Evolutionary conservation across 2,329 filamentous ascomycete genomes (phyloP).

Genomic region (Penicillium vulpinum): DNA sequence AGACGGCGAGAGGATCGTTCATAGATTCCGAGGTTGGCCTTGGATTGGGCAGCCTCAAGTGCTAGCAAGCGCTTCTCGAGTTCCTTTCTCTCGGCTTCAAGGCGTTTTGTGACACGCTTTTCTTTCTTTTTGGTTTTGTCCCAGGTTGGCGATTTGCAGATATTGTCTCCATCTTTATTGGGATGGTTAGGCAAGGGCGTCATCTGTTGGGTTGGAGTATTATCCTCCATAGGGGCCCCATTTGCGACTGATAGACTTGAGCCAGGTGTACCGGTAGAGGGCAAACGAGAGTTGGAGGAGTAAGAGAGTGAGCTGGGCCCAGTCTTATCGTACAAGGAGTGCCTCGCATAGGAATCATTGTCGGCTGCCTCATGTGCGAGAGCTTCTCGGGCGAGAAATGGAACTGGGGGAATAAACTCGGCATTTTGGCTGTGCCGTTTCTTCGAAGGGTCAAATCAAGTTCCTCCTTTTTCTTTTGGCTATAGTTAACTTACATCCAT

Average conservation of each 20-base stretch:
- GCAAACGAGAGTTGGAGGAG: constrained; percentile 18
- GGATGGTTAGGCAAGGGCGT: constrained; percentile 5
- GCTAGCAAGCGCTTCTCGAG: constrained; percentile 28
- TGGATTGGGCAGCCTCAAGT: constrained; percentile 22
- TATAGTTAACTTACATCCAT: constrained; percentile 15
- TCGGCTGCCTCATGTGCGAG: constrained; percentile 1
- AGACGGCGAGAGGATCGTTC: constrained; percentile 33
- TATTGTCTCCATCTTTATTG: constrained; percentile 10
- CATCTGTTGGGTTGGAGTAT: constrained; percentile 3
- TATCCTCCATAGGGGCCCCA: constrained; percentile 4
- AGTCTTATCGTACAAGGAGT: constrained; percentile 13
- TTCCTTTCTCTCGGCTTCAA: constrained; percentile 37
- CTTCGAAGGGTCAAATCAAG: constrained; percentile 8
- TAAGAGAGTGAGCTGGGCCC: constrained; percentile 16
- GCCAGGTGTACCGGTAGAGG: constrained; percentile 16
- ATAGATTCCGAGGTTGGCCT: constrained; percentile 16
- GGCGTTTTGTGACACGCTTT: constrained; percentile 31
- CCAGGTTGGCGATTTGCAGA: constrained; percentile 22
- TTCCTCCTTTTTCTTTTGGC: not conserved
- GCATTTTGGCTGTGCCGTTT: constrained; percentile 7
- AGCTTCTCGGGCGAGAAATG: not conserved
- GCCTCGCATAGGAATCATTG: not conserved
- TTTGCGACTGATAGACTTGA: constrained; percentile 19
- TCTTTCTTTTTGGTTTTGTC: constrained; percentile 29
- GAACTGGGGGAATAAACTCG: not conserved